Percentiles rank a stretch among this genome's conserved stretches.
These are phyloP conservation scores for Trichoderma cornu-damae DNA, from an alignment of 2,329 filamentous ascomycete genomes.

Conservation along the genomic window DNA sequence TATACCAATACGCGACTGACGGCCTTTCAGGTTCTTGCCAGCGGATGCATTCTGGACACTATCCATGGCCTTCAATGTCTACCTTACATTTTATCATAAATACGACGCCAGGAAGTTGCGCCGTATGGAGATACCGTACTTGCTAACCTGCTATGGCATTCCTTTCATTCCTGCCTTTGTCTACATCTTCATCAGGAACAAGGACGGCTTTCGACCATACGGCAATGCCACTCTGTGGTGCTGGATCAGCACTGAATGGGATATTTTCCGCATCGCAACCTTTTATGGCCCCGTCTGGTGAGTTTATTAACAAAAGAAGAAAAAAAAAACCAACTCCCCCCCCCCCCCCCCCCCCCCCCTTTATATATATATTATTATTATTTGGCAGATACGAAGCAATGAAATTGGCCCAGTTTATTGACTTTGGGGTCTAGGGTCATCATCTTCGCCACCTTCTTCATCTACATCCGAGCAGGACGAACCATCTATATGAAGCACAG, in stretches of 20 bases:
- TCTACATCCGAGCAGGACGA: conserved; percentile 61
- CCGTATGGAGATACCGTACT: conserved; percentile 65
- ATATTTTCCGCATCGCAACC: conserved; percentile 64
- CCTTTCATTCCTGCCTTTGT: conserved; percentile 63
- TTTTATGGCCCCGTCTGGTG: conserved; percentile 73
- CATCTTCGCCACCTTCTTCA: conserved; percentile 56
- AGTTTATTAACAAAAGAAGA: no score
- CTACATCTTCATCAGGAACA: conserved; percentile 59
- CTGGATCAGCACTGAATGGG: conserved; percentile 65
- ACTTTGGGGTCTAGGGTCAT: conserved; percentile 46
- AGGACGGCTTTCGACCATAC: conserved; percentile 55
- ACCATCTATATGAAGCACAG: conserved; percentile 64
- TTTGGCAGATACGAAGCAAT: not conserved
- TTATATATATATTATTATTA: no score
- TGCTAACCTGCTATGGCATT: conserved; percentile 65
- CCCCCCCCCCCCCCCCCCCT: no score
- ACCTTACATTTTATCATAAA: conserved; percentile 72
- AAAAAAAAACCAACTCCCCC: no score
- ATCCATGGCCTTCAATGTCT: conserved; percentile 79
- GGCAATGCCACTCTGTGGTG: conserved; percentile 77
- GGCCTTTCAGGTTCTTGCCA: conserved; percentile 65
- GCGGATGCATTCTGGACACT: conserved; percentile 73
- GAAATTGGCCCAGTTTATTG: not conserved
- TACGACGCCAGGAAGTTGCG: conserved; percentile 61
- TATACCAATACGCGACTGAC: conserved; percentile 18